These are phyloP conservation scores for Suhomyces bribrorum DNA, from an alignment of 1,139 yeast genomes.

Conservation along the genomic window DNA sequence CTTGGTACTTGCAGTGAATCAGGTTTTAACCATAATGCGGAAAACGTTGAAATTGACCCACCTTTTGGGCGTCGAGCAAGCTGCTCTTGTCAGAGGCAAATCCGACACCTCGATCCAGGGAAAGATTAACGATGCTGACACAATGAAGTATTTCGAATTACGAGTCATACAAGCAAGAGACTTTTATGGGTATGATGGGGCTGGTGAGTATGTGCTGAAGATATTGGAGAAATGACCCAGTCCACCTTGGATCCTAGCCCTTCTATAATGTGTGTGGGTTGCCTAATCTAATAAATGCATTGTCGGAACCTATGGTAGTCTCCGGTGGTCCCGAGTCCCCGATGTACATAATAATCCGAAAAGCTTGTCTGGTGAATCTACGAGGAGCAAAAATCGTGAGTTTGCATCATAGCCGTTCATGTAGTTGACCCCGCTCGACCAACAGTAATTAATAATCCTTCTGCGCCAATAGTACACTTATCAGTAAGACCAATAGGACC, in stretches of 20 bases:
- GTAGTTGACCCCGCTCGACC: no score
- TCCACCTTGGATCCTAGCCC: not conserved
- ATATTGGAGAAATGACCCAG: not conserved
- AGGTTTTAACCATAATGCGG: constrained; percentile 52
- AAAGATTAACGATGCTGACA: constrained; percentile 36
- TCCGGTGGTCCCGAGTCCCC: no score
- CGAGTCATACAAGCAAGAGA: constrained; percentile 39
- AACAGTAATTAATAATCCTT: no score
- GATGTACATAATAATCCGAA: no score
- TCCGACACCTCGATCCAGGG: constrained; percentile 17
- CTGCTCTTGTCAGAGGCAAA: constrained; percentile 6
- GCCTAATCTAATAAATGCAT: no score
- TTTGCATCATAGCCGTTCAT: no score
- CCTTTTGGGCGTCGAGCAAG: constrained; percentile 19
- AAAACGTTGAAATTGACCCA: constrained; percentile 47
- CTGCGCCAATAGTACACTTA: no score
- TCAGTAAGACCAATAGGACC: no score
- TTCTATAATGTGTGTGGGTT: no score
- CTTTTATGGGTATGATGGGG: constrained; percentile 25
- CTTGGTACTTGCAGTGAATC: constrained; percentile 38
- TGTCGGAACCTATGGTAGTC: no score
- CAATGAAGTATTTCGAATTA: constrained; percentile 46
- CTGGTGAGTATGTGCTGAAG: constrained; percentile 6
- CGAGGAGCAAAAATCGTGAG: no score
- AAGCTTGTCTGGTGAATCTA: no score